Conservation (phyloP, 345 rosid genomes). For the Boechera divaricarpa region DNA sequence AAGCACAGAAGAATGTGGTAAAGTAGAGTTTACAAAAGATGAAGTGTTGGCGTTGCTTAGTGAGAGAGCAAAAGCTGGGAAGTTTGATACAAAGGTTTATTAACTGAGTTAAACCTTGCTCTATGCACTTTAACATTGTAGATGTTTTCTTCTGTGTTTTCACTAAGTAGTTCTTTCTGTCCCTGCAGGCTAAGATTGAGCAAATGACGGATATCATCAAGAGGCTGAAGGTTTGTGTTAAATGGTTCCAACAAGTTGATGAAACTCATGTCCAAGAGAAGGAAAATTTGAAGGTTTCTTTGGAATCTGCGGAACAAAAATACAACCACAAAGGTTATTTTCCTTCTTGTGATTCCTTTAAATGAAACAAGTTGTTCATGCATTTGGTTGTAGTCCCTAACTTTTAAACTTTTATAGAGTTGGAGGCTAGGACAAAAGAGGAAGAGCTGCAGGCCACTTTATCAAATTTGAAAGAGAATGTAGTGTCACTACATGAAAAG, state of each 20-base stretch:
- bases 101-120: not conserved
- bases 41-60: slow-evolving; percentile 72
- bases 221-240: slow-evolving; percentile 76
- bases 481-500: slow-evolving; percentile 56
- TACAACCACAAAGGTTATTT: slow-evolving; percentile 57
- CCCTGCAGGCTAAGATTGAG: slow-evolving; percentile 68
- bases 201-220: slow-evolving; percentile 57
- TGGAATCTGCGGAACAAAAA: slow-evolving; percentile 63
- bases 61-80: slow-evolving; percentile 72
- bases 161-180: not conserved
- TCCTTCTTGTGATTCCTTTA: not conserved
- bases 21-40: slow-evolving; percentile 67
- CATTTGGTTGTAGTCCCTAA: slow-evolving; percentile 3
- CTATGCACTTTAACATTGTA: not conserved
- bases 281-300: slow-evolving; percentile 52
- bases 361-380: not conserved
- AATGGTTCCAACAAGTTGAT: slow-evolving; percentile 75
- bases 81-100: slow-evolving; percentile 77
- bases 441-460: slow-evolving; percentile 52
- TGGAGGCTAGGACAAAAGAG: slow-evolving; percentile 62
- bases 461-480: slow-evolving; percentile 52
- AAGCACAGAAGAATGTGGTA: slow-evolving; percentile 50
- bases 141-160: not conserved
- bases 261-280: slow-evolving; percentile 63
- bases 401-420: slow-evolving; percentile 48